Evolutionary conservation across 768 basidiomycete species (phyloP).

Genomic region (Macrolepiota dolichaula): DNA sequence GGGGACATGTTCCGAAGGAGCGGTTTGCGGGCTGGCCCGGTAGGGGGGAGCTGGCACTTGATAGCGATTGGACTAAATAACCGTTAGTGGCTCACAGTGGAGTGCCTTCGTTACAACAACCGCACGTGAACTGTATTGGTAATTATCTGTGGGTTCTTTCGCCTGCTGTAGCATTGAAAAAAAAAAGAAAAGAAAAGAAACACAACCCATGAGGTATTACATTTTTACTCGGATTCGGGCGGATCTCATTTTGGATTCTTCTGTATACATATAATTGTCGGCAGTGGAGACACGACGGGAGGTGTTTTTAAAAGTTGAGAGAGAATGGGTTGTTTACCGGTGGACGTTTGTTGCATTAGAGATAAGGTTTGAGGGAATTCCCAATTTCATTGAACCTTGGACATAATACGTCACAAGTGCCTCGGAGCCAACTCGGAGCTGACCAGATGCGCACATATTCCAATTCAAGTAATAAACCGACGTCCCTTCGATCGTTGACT

Average conservation of each 20-base stretch:
- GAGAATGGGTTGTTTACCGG: not conserved
- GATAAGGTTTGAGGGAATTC: not conserved
- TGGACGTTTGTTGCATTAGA: not conserved
- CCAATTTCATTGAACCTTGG: not conserved
- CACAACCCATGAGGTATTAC: no score
- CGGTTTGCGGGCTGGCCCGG: no score
- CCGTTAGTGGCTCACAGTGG: not conserved
- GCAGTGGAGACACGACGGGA: no score
- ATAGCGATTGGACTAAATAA: not conserved
- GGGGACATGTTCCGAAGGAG: not conserved
- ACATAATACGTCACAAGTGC: conserved; percentile 12
- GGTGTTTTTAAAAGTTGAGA: no score
- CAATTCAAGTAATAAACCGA: conserved; percentile 3
- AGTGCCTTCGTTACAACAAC: no score
- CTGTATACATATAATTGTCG: no score
- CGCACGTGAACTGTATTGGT: not conserved
- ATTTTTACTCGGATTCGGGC: no score
- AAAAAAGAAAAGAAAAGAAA: no score
- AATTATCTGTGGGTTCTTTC: not conserved
- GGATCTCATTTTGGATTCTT: no score
- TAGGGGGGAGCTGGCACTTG: no score
- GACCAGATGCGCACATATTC: conserved; percentile 7
- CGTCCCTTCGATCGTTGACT: not conserved
- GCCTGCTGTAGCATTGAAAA: not conserved
- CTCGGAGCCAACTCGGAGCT: not conserved